Evolutionary conservation across 2,329 filamentous ascomycete species (phyloP), one percentile per base, ranked within the genome.

Genomic region (Cyanodermella asteris): DNA sequence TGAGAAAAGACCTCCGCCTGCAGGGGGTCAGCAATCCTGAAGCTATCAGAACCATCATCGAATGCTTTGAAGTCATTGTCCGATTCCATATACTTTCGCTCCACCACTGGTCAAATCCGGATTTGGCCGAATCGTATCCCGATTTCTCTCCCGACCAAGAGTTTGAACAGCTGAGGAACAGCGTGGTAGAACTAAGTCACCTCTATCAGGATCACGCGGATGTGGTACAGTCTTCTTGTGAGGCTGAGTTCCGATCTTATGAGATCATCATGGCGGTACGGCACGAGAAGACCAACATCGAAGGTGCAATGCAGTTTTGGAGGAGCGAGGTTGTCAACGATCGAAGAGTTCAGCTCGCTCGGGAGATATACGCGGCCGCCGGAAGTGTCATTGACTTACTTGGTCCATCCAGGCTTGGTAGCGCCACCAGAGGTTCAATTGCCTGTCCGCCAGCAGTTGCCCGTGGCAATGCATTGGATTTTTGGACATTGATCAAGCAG

Each of bases 1-100:
- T 72, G 29, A 58, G 67, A 20, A 72, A 71, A 37, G 67, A 72
- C 39, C 64, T 71, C 25, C 64, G 63, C 3, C 67, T 70, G 12
- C 64, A 70, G 40, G 59, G 64, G 36, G 46, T 69, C 29, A 59
- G 56, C 6, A 60, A 58, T 31, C 42, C 49, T n/a, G 47, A 53
- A n/a, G 59, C 70, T 37, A 53, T 71, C 18, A 44, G 49, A 23
- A 53, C 61, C 12, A 61, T 64, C 4, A 59, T 72, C 5, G 59
- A 61, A 13, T 70, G 64, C 35, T 57, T 64, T 24, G 67, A 72
- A 39, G 53, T 61, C 20, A 71, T 70, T 34, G 64, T 62, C 15
- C 60, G 67, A 4, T 70, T 70, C 34, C 65, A 70, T 35, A 64
- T 72, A 13, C 36, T 69, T 3, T 65, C 64, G 3, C 47, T 70